Evolutionary conservation across 176 grass and related monocot genomes (phyloP), one percentile per base, ranked within the genome.

Genomic region (Saccharum officinarum): DNA sequence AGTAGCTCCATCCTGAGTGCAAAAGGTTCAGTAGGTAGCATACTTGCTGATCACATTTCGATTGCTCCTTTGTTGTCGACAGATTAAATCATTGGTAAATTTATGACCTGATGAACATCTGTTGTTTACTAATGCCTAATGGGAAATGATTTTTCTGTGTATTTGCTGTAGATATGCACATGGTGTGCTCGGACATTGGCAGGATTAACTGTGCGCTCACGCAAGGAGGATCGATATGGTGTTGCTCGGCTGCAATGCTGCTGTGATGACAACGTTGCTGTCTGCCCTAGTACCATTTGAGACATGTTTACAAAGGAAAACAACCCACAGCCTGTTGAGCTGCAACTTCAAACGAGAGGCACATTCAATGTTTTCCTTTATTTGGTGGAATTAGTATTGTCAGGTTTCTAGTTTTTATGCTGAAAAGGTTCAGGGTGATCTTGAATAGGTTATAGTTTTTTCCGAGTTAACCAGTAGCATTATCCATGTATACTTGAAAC

Each of bases 271-370:
- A 25, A 99, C 88, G 2, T 87, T 99, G 81, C 55, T 99, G 39
- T 92, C 97, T 82, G 87, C 93, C 67, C 80, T 99, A 26, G 73
- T 99, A 42, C 90, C 82, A 18, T 85, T 96, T 47, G 97, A 99
- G 86, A 88, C 92, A 65, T 96, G 90, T 82, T 72, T 96, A 78
- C 93, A 93, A 69, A 99, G 96, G 90, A 99, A 91, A 88, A 96
- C 90, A 18, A 92, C 93, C 94, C 68, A 92, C 90, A 71, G 88
- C 93, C 78, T 91, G 86, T 7, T 33, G 40, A 11, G 12, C 49
- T 41, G 18, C 41, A 67, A 1, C 25, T 42, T 70, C 0, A 36
- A 47, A 30, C 45, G 37, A 67, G 26, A 28, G 6, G 33, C 67
- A 66, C 45, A 25, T 39, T 78, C 65, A 71, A 70, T 33, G 37